phyloP scores from a whole-genome alignment of 2,329 filamentous ascomycete genomes.

The Diplodia intermedia region DNA sequence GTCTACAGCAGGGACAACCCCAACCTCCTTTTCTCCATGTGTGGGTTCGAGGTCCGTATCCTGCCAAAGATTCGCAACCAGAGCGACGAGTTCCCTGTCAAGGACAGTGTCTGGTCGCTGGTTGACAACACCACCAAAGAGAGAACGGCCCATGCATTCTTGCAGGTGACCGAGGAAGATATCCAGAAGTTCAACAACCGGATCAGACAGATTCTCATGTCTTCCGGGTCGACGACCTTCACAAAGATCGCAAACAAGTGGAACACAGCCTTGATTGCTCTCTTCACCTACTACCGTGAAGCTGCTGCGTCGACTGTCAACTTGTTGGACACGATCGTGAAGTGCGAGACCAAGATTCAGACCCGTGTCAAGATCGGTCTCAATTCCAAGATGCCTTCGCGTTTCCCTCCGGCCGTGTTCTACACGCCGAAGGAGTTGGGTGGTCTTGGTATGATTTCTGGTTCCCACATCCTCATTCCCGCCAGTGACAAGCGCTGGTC shows the following conservation, averaged over 20 bases:
- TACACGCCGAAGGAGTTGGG: constrained; percentile 98
- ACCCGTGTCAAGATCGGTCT: constrained; percentile 98
- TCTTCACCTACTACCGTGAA: constrained; percentile 98
- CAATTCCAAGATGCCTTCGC: constrained; percentile 99
- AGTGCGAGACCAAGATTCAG: constrained; percentile 99
- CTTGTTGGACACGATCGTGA: constrained; percentile 95
- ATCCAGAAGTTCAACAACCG: constrained; percentile 99
- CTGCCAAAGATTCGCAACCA: constrained; percentile 93
- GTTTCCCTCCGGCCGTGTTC: constrained; percentile 97
- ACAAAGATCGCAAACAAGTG: constrained; percentile 99
- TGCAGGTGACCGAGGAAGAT: constrained; percentile 97
- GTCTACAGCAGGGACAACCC: constrained; percentile 99
- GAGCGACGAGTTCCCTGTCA: constrained; percentile 95
- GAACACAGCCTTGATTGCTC: constrained; percentile 95
- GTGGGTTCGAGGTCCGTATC: constrained; percentile 95
- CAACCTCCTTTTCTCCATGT: constrained; percentile 97
- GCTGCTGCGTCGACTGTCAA: constrained; percentile 95
- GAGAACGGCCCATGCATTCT: constrained; percentile 93
- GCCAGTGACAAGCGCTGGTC: constrained; percentile 98
- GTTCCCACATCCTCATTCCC: constrained; percentile 95
- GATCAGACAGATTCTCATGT: constrained; percentile 98
- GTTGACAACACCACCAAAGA: constrained; percentile 97
- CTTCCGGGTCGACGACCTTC: constrained; percentile 97
- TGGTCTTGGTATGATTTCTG: constrained; percentile 98
- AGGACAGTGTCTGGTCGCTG: constrained; percentile 97